A percentile compares a stretch with the other conserved stretches of the same genome.
phyloP scores from a whole-genome alignment of 2,329 filamentous ascomycete species.

The Apiospora hydei region DNA sequence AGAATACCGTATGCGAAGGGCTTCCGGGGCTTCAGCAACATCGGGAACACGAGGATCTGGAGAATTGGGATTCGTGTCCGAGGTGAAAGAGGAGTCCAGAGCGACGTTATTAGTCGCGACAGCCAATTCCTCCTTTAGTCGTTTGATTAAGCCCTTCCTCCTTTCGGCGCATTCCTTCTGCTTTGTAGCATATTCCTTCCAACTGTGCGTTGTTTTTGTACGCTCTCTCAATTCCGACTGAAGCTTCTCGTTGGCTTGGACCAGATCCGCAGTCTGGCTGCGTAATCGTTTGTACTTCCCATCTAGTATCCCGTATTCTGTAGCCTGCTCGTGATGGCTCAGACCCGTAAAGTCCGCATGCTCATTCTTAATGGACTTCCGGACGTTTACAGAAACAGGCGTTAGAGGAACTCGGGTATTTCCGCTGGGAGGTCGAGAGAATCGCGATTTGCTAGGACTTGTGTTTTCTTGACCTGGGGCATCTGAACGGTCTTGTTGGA shows the following conservation, averaged over 20 bases:
- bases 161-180: conserved; percentile 45
- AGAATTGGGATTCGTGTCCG: conserved; percentile 29
- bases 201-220: conserved; percentile 51
- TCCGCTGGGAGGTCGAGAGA: conserved; percentile 30
- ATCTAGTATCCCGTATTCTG: conserved; percentile 48
- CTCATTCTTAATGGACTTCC: conserved; percentile 29
- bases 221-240: conserved; percentile 50
- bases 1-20: neutral
- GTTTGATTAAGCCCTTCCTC: conserved; percentile 47
- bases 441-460: conserved; percentile 29
- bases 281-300: conserved; percentile 50
- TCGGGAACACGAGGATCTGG: neutral
- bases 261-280: conserved; percentile 35
- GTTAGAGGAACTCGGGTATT: conserved; percentile 34
- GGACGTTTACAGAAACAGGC: conserved; percentile 35
- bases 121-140: conserved; percentile 48
- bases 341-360: conserved; percentile 32
- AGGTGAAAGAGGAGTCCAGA: conserved; percentile 34
- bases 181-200: conserved; percentile 53
- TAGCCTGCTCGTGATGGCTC: conserved; percentile 34
- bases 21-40: neutral
- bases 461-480: conserved; percentile 23
- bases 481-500: conserved; percentile 20
- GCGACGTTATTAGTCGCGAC: conserved; percentile 26
- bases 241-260: conserved; percentile 37